phyloP scores from a whole-genome alignment of 176 grass and related monocot genomes.

The Eragrostis nindensis region DNA sequence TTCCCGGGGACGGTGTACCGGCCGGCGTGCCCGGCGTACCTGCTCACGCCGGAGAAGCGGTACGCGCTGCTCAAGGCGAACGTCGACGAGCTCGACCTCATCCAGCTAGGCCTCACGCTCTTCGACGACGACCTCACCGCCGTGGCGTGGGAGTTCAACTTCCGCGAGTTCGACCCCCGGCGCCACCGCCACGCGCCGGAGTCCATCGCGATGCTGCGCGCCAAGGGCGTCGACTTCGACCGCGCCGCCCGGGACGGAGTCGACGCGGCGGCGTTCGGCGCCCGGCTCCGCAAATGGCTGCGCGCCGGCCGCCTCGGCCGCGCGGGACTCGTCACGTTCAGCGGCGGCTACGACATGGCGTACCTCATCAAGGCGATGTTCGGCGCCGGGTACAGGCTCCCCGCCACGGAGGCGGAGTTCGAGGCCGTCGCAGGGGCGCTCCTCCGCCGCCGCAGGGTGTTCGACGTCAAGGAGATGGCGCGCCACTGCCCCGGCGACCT shows the following conservation, averaged over 20 bases:
- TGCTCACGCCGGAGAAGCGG: background rate
- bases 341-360: slow-evolving; percentile 40
- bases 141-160: slow-evolving; percentile 48
- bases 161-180: slow-evolving; percentile 37
- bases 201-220: slow-evolving; percentile 18
- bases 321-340: slow-evolving; percentile 35
- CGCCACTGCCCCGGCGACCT: background rate
- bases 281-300: slow-evolving; percentile 34
- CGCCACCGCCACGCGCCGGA: slow-evolving; percentile 28
- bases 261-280: background rate
- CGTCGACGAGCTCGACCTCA: slow-evolving; percentile 37
- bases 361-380: slow-evolving; percentile 47
- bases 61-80: slow-evolving; percentile 30
- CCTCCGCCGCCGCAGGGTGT: background rate
- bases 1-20: slow-evolving; percentile 48
- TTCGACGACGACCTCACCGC: background rate
- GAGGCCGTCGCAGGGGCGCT: background rate
- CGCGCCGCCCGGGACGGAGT: slow-evolving; percentile 1
- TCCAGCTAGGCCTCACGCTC: slow-evolving; percentile 46
- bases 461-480: slow-evolving; percentile 54
- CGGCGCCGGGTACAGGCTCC: slow-evolving; percentile 4
- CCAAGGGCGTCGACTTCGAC: slow-evolving; percentile 40
- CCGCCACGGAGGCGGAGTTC: slow-evolving; percentile 21
- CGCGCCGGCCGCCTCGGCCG: slow-evolving; percentile 18
- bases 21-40: slow-evolving; percentile 7